Base-by-base conservation (phyloP, 2,329 filamentous ascomycete species). In the Alternaria tenuissima region DNA sequence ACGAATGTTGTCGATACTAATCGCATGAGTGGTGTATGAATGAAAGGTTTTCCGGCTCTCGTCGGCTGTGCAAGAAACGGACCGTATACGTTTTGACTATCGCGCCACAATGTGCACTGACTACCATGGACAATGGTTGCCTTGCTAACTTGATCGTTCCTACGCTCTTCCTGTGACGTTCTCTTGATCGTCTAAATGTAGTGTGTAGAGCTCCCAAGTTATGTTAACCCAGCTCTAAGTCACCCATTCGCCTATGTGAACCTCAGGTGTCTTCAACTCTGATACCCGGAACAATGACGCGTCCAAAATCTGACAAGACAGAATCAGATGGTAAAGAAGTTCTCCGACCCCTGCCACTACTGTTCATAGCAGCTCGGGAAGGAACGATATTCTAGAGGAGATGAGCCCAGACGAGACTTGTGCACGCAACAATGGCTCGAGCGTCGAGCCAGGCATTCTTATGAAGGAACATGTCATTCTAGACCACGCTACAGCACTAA, bases 301-400 rank as follows among this genome's bases (percentile, higher is more conserved):
- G 8, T 16, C n/a, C n/a, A 16, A 12, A 9, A n/a, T n/a, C 12
- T 5, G 22, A 16, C 30, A 12, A 12, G 4, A 36, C n/a, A n/a
- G 30, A 24, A 24, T 2, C 30, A 16, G 32, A n/a, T 8, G 8
- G 30, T 1, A 36, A 3, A 36, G 18, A 14, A 14, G 18, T n/a
- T 30, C 30, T 5, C 20, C 18, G 12, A n/a, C 30, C 18, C 6
- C 20, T n/a, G n/a, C 30, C 20, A 7, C 20, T 12, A 6, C 2
- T 12, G 0, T 2, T 7, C 18, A 28, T 4, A 11, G 12, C 8
- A 12, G 34, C 34, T n/a, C 34, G 16, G 34, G 7, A 8, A 1
- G n/a, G 1, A n/a, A n/a, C 14, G 34, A n/a, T n/a, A 7, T 1
- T 0, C 8, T 24, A 7, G 11, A 5, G 14, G 1, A 24, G 1